These are phyloP conservation scores for Trichoderma sp. DNA, from an alignment of 2,329 filamentous ascomycete species.

Conservation along the genomic window DNA sequence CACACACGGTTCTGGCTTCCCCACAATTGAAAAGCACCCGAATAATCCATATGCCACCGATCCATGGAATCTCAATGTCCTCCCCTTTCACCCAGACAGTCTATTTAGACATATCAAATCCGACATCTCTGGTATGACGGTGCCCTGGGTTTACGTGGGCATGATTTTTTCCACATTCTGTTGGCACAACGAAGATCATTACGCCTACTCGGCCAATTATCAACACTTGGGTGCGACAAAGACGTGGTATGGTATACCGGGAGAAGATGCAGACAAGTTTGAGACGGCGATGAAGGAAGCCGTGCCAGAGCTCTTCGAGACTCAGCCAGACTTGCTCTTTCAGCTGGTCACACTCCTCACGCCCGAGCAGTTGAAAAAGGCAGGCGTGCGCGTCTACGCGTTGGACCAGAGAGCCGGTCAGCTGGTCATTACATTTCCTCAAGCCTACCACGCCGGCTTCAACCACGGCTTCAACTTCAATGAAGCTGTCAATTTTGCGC, in stretches of 20 bases:
- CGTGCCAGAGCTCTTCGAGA: constrained; percentile 94
- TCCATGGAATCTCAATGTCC: constrained; percentile 92
- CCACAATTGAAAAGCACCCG: constrained; percentile 88
- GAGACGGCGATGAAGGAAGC: constrained; percentile 94
- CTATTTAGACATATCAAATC: constrained; percentile 97
- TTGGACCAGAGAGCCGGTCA: constrained; percentile 95
- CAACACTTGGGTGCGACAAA: constrained; percentile 98
- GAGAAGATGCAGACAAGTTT: constrained; percentile 89
- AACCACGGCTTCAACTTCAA: constrained; percentile 99
- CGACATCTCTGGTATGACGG: constrained; percentile 98
- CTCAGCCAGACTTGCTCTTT: constrained; percentile 92
- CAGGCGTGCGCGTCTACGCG: constrained; percentile 89
- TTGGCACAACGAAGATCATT: constrained; percentile 99
- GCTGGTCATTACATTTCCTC: constrained; percentile 93
- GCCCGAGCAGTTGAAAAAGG: constrained; percentile 88
- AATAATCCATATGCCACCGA: constrained; percentile 84
- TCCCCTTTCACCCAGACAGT: constrained; percentile 87
- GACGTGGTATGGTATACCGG: constrained; percentile 98
- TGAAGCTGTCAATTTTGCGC: constrained; percentile 97
- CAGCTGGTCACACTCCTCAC: constrained; percentile 95
- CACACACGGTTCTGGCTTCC: constrained; percentile 95
- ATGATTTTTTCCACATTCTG: constrained; percentile 99
- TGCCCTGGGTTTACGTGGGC: constrained; percentile 97
- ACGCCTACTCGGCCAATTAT: constrained; percentile 96
- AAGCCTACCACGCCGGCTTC: constrained; percentile 96